Evolutionary conservation across 768 basidiomycete species (phyloP), one percentile per base, ranked within the genome.

Genomic region (Dentipellis sp.): DNA sequence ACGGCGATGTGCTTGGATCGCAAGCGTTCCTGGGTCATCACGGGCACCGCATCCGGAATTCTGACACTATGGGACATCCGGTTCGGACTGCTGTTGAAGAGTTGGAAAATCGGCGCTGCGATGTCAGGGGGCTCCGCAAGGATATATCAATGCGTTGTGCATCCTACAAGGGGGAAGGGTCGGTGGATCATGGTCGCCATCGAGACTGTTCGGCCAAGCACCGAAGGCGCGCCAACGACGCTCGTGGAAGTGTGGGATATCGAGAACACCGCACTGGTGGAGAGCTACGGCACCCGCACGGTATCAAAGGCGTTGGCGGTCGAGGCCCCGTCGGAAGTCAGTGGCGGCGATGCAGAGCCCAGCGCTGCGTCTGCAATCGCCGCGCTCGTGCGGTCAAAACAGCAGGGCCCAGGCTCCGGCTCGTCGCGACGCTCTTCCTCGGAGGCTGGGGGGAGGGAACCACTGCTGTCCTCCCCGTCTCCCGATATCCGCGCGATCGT

Each of bases 41-140:
- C 89, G 16, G 95, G 91, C 2, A 97, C 95, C 1, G 82, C 87
- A 2, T 81, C 80, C 1, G 97, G 95, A 5, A 81, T 87, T 12
- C 72, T 98, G 11, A 84, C 89, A 0, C 76, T 99, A 2, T 99
- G 94, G 94, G 97, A 99, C 71, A 82, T 92, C 45, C 86, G 95
- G 10, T 99, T 98, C 62, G 94, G 94, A 1, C 74, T 97, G 17
- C 73, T 88, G 4, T 75, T 98, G 60, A 89, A 88, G 67, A 90
- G 84, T 58, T 97, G 95, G 94, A 82, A 83, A 64, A 83, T 83
- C 7, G 83, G 83, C 10, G 74, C 75, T 6, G 75, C 79, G 3
- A 73, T 77, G 10, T 72, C 73, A 2, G 81, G 81, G 2, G 70
- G 75, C 39, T 74, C 77, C 7, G 77, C 77, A 2, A 78, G 81